Conservation (phyloP, 2,329 filamentous ascomycete genomes). For the Cordyceps militaris region DNA sequence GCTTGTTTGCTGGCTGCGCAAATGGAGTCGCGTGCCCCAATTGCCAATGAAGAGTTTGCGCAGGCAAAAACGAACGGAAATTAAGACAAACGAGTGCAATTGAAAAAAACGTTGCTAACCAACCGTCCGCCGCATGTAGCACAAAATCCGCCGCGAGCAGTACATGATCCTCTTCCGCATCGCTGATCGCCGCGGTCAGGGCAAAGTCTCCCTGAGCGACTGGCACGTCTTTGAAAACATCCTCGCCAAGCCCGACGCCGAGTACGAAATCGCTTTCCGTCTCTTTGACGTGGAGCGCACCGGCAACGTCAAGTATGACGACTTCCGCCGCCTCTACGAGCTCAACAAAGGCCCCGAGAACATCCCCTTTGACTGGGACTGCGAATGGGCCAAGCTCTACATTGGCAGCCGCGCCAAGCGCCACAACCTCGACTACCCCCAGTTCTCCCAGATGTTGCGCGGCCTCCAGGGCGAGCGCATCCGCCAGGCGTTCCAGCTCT, state of each 20-base stretch:
- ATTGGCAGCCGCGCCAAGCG: conserved; percentile 81
- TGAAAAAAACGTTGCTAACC: conserved; percentile 15
- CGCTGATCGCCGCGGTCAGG: conserved; percentile 70
- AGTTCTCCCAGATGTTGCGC: conserved; percentile 97
- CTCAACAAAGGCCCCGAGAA: conserved; percentile 77
- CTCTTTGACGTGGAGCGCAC: conserved; percentile 84
- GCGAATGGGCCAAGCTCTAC: conserved; percentile 93
- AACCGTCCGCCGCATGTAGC: conserved; percentile 44
- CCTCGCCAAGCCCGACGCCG: conserved; percentile 86
- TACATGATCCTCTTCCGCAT: conserved; percentile 90
- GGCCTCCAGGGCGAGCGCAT: conserved; percentile 94
- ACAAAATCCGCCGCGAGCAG: conserved; percentile 95
- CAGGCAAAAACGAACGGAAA: background rate
- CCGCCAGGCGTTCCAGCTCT: conserved; percentile 85
- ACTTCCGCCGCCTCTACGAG: conserved; percentile 79
- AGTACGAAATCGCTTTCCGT: conserved; percentile 98
- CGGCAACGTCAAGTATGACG: conserved; percentile 81
- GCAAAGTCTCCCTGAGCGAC: conserved; percentile 72
- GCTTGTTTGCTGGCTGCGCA: background rate
- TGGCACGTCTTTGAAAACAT: conserved; percentile 94
- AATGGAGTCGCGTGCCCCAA: background rate
- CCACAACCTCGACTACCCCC: conserved; percentile 87
- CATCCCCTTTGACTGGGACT: conserved; percentile 95
- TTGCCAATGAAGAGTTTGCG: background rate
- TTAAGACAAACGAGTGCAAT: background rate